phyloP scores from a whole-genome alignment of 495 filamentous ascomycete species.

The Elasticomyces elasticus region DNA sequence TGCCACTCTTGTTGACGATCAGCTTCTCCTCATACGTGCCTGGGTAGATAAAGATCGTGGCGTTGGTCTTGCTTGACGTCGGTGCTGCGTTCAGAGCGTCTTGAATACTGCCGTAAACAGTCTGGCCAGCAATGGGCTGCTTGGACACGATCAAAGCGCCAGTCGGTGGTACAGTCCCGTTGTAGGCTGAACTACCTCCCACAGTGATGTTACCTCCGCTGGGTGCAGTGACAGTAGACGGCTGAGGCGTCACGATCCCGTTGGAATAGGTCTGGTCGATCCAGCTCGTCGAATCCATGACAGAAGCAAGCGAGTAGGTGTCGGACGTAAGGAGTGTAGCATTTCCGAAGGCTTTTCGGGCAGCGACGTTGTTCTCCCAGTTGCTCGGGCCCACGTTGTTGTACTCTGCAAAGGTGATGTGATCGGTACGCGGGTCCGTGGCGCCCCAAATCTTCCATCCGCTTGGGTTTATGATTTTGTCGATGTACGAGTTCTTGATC shows the following conservation, averaged over 20 bases:
- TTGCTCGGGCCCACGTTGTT: slow-evolving; percentile 10
- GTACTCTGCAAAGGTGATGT: slow-evolving; percentile 19
- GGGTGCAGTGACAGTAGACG: background rate
- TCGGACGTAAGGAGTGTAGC: slow-evolving; percentile 16
- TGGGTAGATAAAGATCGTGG: slow-evolving; percentile 27
- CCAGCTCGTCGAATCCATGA: slow-evolving; percentile 16
- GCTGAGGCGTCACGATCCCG: slow-evolving; percentile 14
- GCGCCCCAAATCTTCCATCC: slow-evolving; percentile 19
- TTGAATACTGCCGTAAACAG: slow-evolving; percentile 23
- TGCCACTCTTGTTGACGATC: slow-evolving; percentile 25
- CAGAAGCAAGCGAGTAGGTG: slow-evolving; percentile 10
- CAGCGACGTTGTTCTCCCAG: slow-evolving; percentile 19
- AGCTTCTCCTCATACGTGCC: slow-evolving; percentile 29
- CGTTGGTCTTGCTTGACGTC: slow-evolving; percentile 16
- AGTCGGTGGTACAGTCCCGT: slow-evolving; percentile 22
- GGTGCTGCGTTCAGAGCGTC: slow-evolving; percentile 11
- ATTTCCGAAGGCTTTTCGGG: slow-evolving; percentile 14
- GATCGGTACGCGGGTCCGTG: slow-evolving; percentile 14
- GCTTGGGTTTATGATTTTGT: slow-evolving; percentile 6
- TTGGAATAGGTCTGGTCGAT: slow-evolving; percentile 19
- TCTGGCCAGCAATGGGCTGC: slow-evolving; percentile 23
- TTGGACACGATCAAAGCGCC: slow-evolving; percentile 28
- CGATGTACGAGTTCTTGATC: slow-evolving; percentile 16
- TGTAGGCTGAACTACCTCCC: slow-evolving; percentile 10
- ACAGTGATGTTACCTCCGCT: slow-evolving; percentile 7